Evolutionary conservation across 2,329 filamentous ascomycete genomes (phyloP), one percentile per base, ranked within the genome.

Genomic region (Phoma sp.): DNA sequence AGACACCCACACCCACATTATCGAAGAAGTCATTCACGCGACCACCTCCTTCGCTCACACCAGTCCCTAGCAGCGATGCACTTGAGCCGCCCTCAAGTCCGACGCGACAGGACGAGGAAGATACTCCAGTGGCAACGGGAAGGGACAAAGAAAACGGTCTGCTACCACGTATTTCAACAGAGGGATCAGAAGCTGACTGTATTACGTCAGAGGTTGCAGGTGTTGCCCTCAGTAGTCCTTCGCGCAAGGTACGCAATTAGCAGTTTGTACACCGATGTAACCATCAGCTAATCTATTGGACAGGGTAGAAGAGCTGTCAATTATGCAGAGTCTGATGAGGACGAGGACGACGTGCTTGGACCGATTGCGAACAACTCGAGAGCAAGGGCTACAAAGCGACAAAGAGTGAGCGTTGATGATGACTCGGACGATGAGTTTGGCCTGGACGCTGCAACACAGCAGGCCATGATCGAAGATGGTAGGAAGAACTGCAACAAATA

Each of bases 271-370:
- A n/a, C 4, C 4, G 31, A 24, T 19, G 5, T 19, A 19, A 8
- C 4, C n/a, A 17, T n/a, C 3, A 27, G 36, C 43, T 55, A 4
- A 55, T 21, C 13, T 1, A 19, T 7, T 27, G 9, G 7, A 36
- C 41, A 87, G 82, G 81, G 80, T 12, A 87, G 85, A 73, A 88
- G 87, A 67, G 74, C 81, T 40, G 83, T 95, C 62, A 95, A 84
- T 72, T 98, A 98, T 73, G 88, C 89, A 61, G 93, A 97, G 69
- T 92, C 91, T 1, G 91, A 91, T 39, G 89, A 91, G 40, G 64
- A 84, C 17, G 89, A 92, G 44, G 88, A 93, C 21, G 86, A 88
- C 39, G 85, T 90, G 0, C 89, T 93, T 69, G 78, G 78, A 46
- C 82, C 84, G 7, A 76, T 78, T n/a, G 77, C 80, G 36, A 77